phyloP scores from a whole-genome alignment of 2,329 filamentous ascomycete genomes.

The Ilyonectria sp. region DNA sequence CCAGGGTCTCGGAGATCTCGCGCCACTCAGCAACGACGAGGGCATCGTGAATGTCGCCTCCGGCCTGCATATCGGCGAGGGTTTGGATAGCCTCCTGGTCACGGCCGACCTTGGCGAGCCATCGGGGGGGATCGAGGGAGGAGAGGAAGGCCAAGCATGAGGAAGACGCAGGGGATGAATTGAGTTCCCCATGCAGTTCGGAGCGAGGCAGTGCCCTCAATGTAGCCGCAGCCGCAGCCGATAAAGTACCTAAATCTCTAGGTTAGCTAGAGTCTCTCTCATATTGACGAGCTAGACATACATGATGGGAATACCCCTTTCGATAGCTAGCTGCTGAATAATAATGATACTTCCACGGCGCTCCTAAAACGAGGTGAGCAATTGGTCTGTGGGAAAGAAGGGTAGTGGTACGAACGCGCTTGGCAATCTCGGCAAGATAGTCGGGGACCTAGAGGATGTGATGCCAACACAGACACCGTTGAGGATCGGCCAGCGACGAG shows the following conservation, averaged over 20 bases:
- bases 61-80: constrained; percentile 69
- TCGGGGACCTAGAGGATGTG: constrained; percentile 31
- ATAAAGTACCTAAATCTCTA: constrained; percentile 63
- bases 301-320: constrained; percentile 70
- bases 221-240: constrained; percentile 72
- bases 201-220: constrained; percentile 70
- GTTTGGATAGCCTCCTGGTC: constrained; percentile 66
- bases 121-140: constrained; percentile 73
- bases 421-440: constrained; percentile 32
- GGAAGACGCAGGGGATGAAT: constrained; percentile 70
- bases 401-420: constrained; percentile 13
- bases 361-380: constrained; percentile 14
- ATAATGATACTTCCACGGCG: constrained; percentile 33
- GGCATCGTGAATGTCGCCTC: constrained; percentile 66
- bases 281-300: constrained; percentile 46
- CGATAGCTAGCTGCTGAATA: constrained; percentile 33
- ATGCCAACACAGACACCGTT: constrained; percentile 28
- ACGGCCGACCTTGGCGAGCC: constrained; percentile 73
- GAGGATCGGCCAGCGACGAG: constrained; percentile 26
- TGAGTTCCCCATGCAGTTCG: constrained; percentile 75
- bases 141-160: constrained; percentile 70
- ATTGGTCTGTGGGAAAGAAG: too few relatives aligned
- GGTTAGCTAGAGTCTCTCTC: neutral
- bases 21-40: constrained; percentile 69
- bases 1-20: constrained; percentile 58